These are phyloP conservation scores for Termitomyces sp. DNA, from an alignment of 768 basidiomycete genomes.

Conservation along the genomic window DNA sequence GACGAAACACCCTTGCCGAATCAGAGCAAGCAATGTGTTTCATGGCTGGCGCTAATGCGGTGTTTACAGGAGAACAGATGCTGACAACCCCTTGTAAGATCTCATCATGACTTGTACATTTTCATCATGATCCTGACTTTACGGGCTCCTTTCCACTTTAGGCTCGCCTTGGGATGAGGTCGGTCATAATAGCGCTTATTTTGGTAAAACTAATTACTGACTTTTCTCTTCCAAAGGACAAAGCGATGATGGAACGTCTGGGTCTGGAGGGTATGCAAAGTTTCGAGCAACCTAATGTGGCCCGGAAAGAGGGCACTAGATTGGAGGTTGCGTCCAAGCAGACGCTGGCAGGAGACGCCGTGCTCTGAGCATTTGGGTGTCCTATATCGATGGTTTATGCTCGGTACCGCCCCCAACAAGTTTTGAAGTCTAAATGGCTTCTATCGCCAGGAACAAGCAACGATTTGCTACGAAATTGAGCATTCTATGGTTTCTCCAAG, in stretches of 20 bases:
- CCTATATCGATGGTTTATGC: slow-evolving; percentile 6
- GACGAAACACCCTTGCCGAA: slow-evolving; percentile 84
- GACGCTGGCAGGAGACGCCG: not conserved
- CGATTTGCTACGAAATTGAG: slow-evolving; percentile 1
- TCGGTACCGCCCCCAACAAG: slow-evolving; percentile 12
- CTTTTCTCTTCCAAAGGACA: slow-evolving; percentile 53
- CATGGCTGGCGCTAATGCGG: slow-evolving; percentile 97
- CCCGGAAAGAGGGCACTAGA: slow-evolving; percentile 45
- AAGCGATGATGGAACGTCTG: slow-evolving; percentile 91
- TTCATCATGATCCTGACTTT: slow-evolving; percentile 11
- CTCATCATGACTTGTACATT: not conserved
- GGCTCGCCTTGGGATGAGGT: slow-evolving; percentile 95
- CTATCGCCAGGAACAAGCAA: not conserved
- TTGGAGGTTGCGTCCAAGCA: slow-evolving; percentile 12
- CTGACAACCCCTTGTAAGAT: slow-evolving; percentile 90
- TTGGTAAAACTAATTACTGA: not conserved
- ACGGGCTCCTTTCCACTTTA: slow-evolving; percentile 21
- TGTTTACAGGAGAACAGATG: slow-evolving; percentile 99
- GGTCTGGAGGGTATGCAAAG: slow-evolving; percentile 88
- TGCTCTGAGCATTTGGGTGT: not conserved
- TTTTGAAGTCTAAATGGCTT: not conserved
- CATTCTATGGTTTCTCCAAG: not conserved
- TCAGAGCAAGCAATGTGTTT: slow-evolving; percentile 97
- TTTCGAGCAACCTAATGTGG: slow-evolving; percentile 72
- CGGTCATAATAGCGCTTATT: slow-evolving; percentile 13